These are phyloP conservation scores for Fraxinus greggii DNA, from an alignment of 305 asterid species.

Conservation along the genomic window DNA sequence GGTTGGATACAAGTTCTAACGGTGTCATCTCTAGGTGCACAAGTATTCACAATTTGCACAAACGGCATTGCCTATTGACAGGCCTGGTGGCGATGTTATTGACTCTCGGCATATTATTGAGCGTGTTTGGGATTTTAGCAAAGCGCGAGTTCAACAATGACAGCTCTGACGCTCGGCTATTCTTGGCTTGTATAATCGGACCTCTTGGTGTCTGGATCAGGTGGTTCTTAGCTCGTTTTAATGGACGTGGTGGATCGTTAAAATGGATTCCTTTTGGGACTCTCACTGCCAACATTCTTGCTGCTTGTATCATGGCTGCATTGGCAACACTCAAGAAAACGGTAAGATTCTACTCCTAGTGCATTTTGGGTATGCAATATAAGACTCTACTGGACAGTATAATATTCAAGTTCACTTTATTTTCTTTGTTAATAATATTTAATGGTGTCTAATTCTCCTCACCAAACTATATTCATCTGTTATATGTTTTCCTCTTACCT, in stretches of 20 bases:
- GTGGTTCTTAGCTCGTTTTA: slow-evolving; percentile 77
- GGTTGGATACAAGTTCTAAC: slow-evolving; percentile 16
- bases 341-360: slow-evolving; percentile 31
- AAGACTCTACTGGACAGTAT: neutral
- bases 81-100: slow-evolving; percentile 37
- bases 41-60: slow-evolving; percentile 27
- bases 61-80: slow-evolving; percentile 26
- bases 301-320: slow-evolving; percentile 85
- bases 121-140: slow-evolving; percentile 40
- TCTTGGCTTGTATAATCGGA: slow-evolving; percentile 75
- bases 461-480: neutral
- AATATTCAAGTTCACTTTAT: neutral
- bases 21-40: neutral
- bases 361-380: neutral
- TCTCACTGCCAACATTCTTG: slow-evolving; percentile 78
- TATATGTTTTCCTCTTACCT: neutral
- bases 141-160: slow-evolving; percentile 43
- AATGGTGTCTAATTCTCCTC: neutral
- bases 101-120: slow-evolving; percentile 53
- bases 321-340: slow-evolving; percentile 61
- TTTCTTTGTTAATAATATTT: neutral
- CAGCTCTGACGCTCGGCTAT: slow-evolving; percentile 49
- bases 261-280: slow-evolving; percentile 94
- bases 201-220: slow-evolving; percentile 91
- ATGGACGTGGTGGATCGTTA: slow-evolving; percentile 58